Base-by-base conservation (phyloP, 805 yeast genomes). In the Yarrowia sp. region DNA sequence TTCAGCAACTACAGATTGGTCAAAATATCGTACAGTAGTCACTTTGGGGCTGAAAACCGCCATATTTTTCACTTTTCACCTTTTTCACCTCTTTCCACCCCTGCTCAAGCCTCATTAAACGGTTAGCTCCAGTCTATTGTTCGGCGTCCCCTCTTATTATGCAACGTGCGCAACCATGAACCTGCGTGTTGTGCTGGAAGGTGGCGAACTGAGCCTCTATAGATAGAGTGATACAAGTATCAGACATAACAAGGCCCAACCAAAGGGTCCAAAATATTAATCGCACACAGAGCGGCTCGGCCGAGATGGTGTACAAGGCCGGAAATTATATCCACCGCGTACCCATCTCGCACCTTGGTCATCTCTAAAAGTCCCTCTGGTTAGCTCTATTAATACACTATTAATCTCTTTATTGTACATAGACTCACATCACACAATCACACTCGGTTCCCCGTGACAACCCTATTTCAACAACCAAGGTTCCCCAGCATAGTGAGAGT, bases 381-480 rank as follows among this genome's bases (percentile, higher is more conserved):
- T 26, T 26, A 26, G 61, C 63, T 26, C 53, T 53, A 53, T 53
- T 53, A 19, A 53, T 53, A 53, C 59, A 53, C 45, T 40, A 53
- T 10, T 10, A 11, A 38, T 53, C 59, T 38, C 59, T 53, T 53
- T 40, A 53, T 53, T 15, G 12, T 22, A 53, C 63, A 56, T 42
- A 56, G 48, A 41, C 63, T 56, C 59, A 38, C 59, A 53, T 53
- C 59, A 53, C 59, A 53, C 59, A 53, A 53, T 53, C 59, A 53
- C 59, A 53, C 59, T 53, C 59, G 59, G 59, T 46, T 53, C 59
- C 45, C 45, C 59, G 59, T 53, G 59, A 53, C 63, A 56, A 56
- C 63, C 48, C 63, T 56, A 56, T 56, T 56, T 56, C 63, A 56
- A 56, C 63, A 56, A 26, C 63, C 63, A 56, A 56, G 63, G 63